Evolutionary conservation across 2,329 filamentous ascomycete species (phyloP).

Genomic region (Diaporthe longicolla): DNA sequence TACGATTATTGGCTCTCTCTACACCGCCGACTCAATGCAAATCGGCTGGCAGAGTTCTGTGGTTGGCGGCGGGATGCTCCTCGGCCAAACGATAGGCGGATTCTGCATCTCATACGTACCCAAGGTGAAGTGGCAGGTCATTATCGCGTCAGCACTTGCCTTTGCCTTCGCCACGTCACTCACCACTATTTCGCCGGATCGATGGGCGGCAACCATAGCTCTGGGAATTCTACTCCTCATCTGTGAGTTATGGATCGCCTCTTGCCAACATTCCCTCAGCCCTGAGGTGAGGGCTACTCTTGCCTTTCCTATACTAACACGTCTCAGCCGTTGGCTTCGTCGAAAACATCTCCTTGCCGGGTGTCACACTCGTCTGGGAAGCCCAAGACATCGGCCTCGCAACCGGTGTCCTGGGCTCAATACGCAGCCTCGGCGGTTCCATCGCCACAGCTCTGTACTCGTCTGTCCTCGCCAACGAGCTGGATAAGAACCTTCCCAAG

Average conservation of each 20-base stretch:
- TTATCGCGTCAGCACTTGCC: constrained; percentile 50
- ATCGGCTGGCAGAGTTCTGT: constrained; percentile 59
- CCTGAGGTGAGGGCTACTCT: too few relatives aligned
- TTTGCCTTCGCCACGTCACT: constrained; percentile 43
- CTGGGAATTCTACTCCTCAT: constrained; percentile 51
- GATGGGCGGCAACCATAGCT: constrained; percentile 46
- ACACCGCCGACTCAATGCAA: constrained; percentile 54
- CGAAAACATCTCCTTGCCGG: constrained; percentile 58
- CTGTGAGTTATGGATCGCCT: constrained; percentile 35
- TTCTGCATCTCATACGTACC: constrained; percentile 54
- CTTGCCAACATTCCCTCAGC: too few relatives aligned
- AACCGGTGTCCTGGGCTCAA: constrained; percentile 60
- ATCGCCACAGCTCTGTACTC: constrained; percentile 55
- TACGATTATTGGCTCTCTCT: constrained; percentile 58
- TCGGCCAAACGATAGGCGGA: constrained; percentile 56
- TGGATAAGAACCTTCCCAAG: constrained; percentile 51
- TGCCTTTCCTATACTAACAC: constrained; percentile 11
- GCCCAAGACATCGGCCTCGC: constrained; percentile 62
- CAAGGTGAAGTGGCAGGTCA: constrained; percentile 53
- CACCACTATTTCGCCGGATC: constrained; percentile 12
- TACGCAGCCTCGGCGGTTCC: constrained; percentile 59
- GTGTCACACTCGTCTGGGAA: constrained; percentile 61
- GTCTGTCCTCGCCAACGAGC: constrained; percentile 55
- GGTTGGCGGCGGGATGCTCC: constrained; percentile 58
- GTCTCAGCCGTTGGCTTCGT: constrained; percentile 54